These are phyloP conservation scores for Perilla frutescens DNA, from an alignment of 257 asterid genomes.

Conservation along the genomic window DNA sequence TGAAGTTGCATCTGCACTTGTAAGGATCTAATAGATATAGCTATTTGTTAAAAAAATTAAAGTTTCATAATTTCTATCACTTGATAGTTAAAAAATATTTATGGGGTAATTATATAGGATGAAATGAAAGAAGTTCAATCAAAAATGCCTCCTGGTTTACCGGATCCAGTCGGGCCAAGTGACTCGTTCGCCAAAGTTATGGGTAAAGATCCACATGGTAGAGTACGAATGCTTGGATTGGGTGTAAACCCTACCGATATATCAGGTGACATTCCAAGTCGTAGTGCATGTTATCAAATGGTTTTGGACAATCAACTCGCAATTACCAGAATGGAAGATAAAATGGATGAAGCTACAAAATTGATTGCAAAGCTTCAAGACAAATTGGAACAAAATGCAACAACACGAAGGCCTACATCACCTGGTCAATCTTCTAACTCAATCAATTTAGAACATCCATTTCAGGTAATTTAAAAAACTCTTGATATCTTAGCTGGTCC, in stretches of 20 bases:
- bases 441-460: background rate
- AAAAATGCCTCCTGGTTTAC: background rate
- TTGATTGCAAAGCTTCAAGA: background rate
- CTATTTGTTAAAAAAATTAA: too few species aligned
- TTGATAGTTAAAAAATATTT: too few species aligned
- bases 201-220: background rate
- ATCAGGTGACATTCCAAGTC: background rate
- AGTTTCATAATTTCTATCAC: too few species aligned
- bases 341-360: background rate
- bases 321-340: background rate
- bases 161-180: background rate
- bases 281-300: background rate
- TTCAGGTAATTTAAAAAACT: background rate
- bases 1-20: too few species aligned
- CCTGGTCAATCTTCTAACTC: conserved; percentile 9
- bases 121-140: background rate
- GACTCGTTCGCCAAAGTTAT: background rate
- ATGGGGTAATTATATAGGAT: background rate
- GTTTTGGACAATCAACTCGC: background rate
- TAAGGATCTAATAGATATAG: too few species aligned
- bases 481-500: background rate
- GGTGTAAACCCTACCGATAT: background rate
- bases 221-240: background rate
- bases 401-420: background rate
- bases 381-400: background rate